These are phyloP conservation scores for Emmonsia crescens DNA, from an alignment of 2,329 filamentous ascomycete genomes.

Conservation along the genomic window DNA sequence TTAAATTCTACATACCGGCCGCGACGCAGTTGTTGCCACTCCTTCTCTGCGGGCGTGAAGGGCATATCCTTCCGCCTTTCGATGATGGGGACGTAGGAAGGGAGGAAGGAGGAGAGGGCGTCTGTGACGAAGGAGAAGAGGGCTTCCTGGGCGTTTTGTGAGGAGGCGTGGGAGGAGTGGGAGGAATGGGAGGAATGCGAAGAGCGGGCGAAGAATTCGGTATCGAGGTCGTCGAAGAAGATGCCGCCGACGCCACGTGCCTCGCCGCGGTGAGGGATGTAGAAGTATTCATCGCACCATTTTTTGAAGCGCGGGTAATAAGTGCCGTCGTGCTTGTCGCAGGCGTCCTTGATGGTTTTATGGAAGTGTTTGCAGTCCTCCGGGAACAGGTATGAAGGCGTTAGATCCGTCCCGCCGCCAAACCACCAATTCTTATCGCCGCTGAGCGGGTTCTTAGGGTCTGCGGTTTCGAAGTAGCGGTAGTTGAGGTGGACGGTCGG, in stretches of 20 bases:
- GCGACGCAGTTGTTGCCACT: constrained; percentile 89
- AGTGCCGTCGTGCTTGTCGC: constrained; percentile 80
- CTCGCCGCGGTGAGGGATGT: constrained; percentile 82
- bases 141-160: constrained; percentile 76
- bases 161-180: constrained; percentile 27
- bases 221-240: constrained; percentile 97
- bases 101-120: constrained; percentile 75
- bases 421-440: constrained; percentile 84
- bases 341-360: constrained; percentile 79
- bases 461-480: constrained; percentile 93
- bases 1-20: constrained; percentile 99
- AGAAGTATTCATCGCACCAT: constrained; percentile 98
- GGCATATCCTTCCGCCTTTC: constrained; percentile 84
- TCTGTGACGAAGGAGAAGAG: constrained; percentile 83
- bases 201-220: constrained; percentile 24
- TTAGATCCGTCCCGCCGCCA: constrained; percentile 87
- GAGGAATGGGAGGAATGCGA: background rate
- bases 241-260: constrained; percentile 84
- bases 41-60: constrained; percentile 74
- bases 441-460: constrained; percentile 60
- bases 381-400: constrained; percentile 87
- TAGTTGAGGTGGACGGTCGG: constrained; percentile 98
- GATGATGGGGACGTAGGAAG: constrained; percentile 82
- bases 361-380: constrained; percentile 98
- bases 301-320: constrained; percentile 95